Evolutionary conservation across 805 yeast species (phyloP).

Genomic region (Cyberlindnera nakhonratchasimensis): DNA sequence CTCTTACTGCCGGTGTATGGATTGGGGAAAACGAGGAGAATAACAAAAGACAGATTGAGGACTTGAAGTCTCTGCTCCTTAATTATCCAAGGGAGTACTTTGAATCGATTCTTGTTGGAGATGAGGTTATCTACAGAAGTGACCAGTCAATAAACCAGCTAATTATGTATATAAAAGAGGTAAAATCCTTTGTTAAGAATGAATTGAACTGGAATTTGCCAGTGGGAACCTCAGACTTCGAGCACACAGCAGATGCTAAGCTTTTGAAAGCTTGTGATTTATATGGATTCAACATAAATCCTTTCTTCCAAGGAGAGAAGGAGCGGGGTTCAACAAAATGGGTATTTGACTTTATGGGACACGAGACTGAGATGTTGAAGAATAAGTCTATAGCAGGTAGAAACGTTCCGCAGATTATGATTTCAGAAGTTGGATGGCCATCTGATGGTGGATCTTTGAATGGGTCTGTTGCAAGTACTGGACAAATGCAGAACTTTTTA

Average conservation of each 20-base stretch:
- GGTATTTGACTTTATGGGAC: conserved; percentile 46
- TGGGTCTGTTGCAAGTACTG: conserved; percentile 44
- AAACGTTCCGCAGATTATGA: conserved; percentile 33
- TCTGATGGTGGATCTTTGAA: conserved; percentile 50
- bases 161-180: conserved; percentile 39
- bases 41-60: conserved; percentile 44
- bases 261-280: conserved; percentile 47
- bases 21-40: conserved; percentile 43
- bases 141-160: conserved; percentile 42
- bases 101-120: conserved; percentile 55
- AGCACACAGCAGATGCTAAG: conserved; percentile 40
- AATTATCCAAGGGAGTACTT: conserved; percentile 44
- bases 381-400: conserved; percentile 21
- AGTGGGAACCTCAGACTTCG: conserved; percentile 63
- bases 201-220: conserved; percentile 40
- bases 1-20: conserved; percentile 62
- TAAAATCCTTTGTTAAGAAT: conserved; percentile 36
- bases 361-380: conserved; percentile 40
- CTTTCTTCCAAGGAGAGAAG: conserved; percentile 58
- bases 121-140: conserved; percentile 56
- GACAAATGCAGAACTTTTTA: conserved; percentile 45
- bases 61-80: conserved; percentile 40
- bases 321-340: conserved; percentile 48
- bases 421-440: conserved; percentile 76
- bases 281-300: conserved; percentile 62